Conservation (phyloP, 1,139 yeast species). For the Debaryomyces coudertii region DNA sequence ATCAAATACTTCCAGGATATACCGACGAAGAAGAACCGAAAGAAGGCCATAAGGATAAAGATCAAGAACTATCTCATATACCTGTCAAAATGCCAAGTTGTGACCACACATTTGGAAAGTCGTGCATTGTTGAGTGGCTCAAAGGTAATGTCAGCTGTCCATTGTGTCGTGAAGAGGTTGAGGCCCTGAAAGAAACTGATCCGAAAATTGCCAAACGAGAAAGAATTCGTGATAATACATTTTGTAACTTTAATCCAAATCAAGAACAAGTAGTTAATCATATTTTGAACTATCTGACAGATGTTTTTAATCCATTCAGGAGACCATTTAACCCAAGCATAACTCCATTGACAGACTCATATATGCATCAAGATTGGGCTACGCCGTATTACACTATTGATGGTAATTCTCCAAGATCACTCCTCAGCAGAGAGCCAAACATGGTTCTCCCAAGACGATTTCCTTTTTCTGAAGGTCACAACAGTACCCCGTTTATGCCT, state of each 20-base stretch:
- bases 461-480: slow-evolving; percentile 29
- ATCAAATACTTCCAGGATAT: slow-evolving; percentile 39
- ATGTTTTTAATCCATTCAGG: slow-evolving; percentile 43
- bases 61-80: slow-evolving; percentile 29
- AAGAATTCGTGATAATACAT: slow-evolving; percentile 17
- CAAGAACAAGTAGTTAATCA: slow-evolving; percentile 27
- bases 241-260: slow-evolving; percentile 21
- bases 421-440: slow-evolving; percentile 27
- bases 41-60: slow-evolving; percentile 18
- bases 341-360: slow-evolving; percentile 48
- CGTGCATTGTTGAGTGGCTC: slow-evolving; percentile 50
- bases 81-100: slow-evolving; percentile 51
- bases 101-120: slow-evolving; percentile 45
- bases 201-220: slow-evolving; percentile 20
- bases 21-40: slow-evolving; percentile 20
- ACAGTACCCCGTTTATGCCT: slow-evolving; percentile 13
- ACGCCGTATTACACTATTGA: slow-evolving; percentile 23
- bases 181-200: slow-evolving; percentile 28
- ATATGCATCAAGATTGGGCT: slow-evolving; percentile 44
- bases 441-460: slow-evolving; percentile 37
- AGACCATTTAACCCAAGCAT: slow-evolving; percentile 41
- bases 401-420: slow-evolving; percentile 11
- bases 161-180: slow-evolving; percentile 49
- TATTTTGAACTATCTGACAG: slow-evolving; percentile 36
- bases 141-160: slow-evolving; percentile 48